Base-by-base conservation (phyloP, 2,329 filamentous ascomycete species). In the Fusarium musae region DNA sequence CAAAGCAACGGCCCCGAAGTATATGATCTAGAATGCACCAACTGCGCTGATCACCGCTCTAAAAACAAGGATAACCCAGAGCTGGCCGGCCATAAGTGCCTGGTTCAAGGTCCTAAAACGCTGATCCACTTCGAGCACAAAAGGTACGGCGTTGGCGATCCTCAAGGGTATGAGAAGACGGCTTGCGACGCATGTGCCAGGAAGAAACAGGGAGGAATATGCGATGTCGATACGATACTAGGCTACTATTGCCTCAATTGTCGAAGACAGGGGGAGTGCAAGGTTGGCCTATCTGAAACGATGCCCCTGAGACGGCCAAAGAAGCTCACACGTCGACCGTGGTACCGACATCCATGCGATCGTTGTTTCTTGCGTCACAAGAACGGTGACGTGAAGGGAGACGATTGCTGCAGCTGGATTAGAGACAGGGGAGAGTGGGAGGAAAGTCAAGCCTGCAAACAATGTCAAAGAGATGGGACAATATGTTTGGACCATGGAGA, bases 321-420 rank as follows among this genome's bases (percentile, higher is more conserved):
- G 11, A 74, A 68, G 39, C n/a, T 71, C 13, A 15, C 15, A 9
- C n/a, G 19, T 12, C 44, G 34, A 36, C 49, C 62, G 8, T 76
- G 75, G 75, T 74, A 56, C 30, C 72, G 75, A 17, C 75, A 72
- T 28, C 50, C 66, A 16, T 76, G 75, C 23, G 72, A 76, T 37
- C 70, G 66, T 11, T 76, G 75, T 36, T 17, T 30, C 6, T 11
- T 34, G 32, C 52, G 34, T 30, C 54, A 65, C 28, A 23, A 42
- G 32, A 12, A 17, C 21, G 32, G 23, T 9, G 4, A 40, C 3
- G 16, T 36, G 28, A 5, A 44, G 6, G 32, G 19, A 28, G 19
- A 40, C 9, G 12, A 64, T 0, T 43, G 32, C 34, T 76, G 75
- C 19, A 46, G 58, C 40, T 76, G 75, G 75, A 37, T 75, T 30